Evolutionary conservation across 2,329 filamentous ascomycete genomes (phyloP).

Genomic region (Diaporthe vaccinii): DNA sequence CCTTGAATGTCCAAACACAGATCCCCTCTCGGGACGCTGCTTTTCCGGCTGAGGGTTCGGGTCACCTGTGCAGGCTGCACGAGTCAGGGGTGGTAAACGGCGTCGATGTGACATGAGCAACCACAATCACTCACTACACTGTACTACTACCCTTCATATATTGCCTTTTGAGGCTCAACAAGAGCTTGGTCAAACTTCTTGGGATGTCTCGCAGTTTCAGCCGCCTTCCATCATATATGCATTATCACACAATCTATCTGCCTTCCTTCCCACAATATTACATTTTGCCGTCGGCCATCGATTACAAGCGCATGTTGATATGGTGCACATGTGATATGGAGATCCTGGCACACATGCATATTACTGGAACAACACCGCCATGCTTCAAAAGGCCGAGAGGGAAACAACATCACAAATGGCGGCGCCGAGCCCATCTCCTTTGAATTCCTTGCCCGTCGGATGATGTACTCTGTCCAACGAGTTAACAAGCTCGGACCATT

Average conservation of each 20-base stretch:
- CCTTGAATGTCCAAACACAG: neutral
- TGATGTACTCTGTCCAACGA: neutral
- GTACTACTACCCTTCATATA: neutral
- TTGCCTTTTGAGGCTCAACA: neutral
- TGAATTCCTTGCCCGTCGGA: neutral
- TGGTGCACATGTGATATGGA: neutral
- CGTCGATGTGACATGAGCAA: neutral
- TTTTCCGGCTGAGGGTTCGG: conserved; percentile 17
- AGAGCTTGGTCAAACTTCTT: conserved; percentile 13
- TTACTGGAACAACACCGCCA: neutral
- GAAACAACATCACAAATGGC: neutral
- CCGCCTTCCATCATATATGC: neutral
- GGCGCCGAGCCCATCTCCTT: neutral
- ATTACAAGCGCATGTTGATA: neutral
- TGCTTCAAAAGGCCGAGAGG: neutral
- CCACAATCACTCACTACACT: neutral
- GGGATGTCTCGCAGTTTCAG: conserved; percentile 6
- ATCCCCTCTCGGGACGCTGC: neutral
- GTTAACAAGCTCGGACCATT: neutral
- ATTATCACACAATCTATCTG: neutral
- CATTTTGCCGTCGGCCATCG: neutral
- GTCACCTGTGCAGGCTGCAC: neutral
- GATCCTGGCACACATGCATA: neutral
- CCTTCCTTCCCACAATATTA: neutral
- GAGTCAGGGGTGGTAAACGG: neutral